Conservation (phyloP, 2,329 filamentous ascomycete species). For the Mycosphaerella sp. region DNA sequence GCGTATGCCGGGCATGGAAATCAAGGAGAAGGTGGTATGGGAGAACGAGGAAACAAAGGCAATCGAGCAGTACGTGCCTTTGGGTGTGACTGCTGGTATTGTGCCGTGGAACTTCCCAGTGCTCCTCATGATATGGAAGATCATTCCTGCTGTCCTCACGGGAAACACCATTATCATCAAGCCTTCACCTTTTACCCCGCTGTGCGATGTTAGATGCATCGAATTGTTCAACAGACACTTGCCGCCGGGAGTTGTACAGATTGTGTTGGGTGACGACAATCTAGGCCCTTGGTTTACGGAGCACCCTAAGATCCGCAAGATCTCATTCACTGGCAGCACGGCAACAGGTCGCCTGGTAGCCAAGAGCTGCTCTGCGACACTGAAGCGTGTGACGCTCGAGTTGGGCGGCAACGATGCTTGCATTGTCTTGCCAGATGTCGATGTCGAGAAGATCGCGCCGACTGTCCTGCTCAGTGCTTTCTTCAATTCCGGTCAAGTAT, state of each 20-base stretch:
- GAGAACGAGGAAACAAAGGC: slow-evolving; percentile 18
- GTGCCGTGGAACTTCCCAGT: slow-evolving; percentile 48
- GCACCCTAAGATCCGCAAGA: slow-evolving; percentile 67
- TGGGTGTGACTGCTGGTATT: slow-evolving; percentile 21
- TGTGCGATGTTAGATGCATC: slow-evolving; percentile 55
- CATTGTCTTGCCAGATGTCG: slow-evolving; percentile 76
- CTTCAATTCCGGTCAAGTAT: slow-evolving; percentile 97
- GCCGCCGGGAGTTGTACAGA: slow-evolving; percentile 71
- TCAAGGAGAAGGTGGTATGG: slow-evolving; percentile 18
- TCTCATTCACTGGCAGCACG: slow-evolving; percentile 90
- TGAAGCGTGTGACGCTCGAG: slow-evolving; percentile 63
- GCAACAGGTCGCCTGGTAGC: slow-evolving; percentile 78
- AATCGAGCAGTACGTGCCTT: slow-evolving; percentile 20
- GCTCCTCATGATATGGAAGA: slow-evolving; percentile 46
- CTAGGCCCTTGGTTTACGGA: slow-evolving; percentile 41
- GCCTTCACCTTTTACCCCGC: slow-evolving; percentile 83
- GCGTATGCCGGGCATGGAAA: slow-evolving; percentile 19
- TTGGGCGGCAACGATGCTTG: slow-evolving; percentile 90
- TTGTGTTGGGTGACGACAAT: slow-evolving; percentile 76
- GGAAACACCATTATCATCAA: slow-evolving; percentile 89
- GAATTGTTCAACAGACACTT: slow-evolving; percentile 76
- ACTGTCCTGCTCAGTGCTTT: slow-evolving; percentile 88
- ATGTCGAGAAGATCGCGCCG: slow-evolving; percentile 79
- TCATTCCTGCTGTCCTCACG: slow-evolving; percentile 77
- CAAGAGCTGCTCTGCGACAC: slow-evolving; percentile 58